Base-by-base conservation (phyloP, 768 basidiomycete species). In the Suillus paluster region DNA sequence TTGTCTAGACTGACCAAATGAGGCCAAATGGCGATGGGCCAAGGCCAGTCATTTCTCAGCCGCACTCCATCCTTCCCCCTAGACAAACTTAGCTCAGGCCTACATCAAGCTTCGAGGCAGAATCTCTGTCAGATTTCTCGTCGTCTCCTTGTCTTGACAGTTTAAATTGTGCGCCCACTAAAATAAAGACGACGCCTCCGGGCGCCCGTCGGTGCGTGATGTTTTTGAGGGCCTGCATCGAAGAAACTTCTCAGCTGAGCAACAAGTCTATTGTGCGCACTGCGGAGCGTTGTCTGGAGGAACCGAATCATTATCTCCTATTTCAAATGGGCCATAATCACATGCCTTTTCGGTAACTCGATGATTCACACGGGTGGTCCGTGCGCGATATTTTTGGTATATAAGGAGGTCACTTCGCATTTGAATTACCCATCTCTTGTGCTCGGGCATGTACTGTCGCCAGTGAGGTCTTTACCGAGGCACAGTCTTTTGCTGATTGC, bases 401-500 rank as follows among this genome's bases (percentile, higher is more conserved):
- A 84, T 76, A 25, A 8, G 4, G 36, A 4, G 38, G 12, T 30
- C 45, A 25, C 38, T 48, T 33, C 19, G 19, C n/a, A 0, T n/a
- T n/a, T n/a, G n/a, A 48, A 55, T 15, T 17, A 19, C 68, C 68
- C 69, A 88, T 88, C 88, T 90, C 89, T 94, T 94, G 91, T 92
- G 90, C 90, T 92, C 89, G 91, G 90, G 90, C 89, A 90, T 87
- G 90, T 88, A 91, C 89, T 90, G 88, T 91, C 89, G 88, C 87
- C 88, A 90, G 91, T 93, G 92, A 94, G 90, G 92, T 94, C 83
- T 86, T 81, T 90, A 93, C 91, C 89, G 92, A 94, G 90, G 87
- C 88, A 88, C 86, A 90, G 88, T 90, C 84, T 80, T 90, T 92
- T 91, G 90, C 89, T 92, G 87, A 87, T 92, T 92, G 90, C 90